phyloP scores from a whole-genome alignment of 1,139 yeast species.

The Saccharomyces hybrid region DNA sequence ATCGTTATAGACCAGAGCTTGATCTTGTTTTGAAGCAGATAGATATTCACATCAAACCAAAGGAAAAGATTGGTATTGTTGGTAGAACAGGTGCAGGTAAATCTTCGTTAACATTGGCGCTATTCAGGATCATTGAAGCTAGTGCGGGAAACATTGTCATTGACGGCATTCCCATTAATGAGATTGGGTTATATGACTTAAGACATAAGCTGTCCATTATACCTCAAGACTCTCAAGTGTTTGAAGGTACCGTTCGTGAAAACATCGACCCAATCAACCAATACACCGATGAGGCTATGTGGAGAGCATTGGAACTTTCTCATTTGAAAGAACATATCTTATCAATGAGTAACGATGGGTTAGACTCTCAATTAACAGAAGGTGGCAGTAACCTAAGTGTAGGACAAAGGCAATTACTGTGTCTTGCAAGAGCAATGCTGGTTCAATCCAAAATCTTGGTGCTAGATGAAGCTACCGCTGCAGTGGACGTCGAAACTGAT shows the following conservation, averaged over 20 bases:
- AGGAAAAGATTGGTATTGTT: conserved; percentile 89
- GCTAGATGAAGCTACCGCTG: conserved; percentile 95
- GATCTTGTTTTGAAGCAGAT: conserved; percentile 73
- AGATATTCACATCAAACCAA: conserved; percentile 56
- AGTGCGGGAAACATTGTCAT: conserved; percentile 62
- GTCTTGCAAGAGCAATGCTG: conserved; percentile 79
- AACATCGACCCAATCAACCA: conserved; percentile 78
- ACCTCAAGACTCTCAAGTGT: conserved; percentile 96
- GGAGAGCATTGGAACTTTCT: conserved; percentile 79
- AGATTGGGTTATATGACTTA: conserved; percentile 77
- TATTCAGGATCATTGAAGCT: conserved; percentile 86
- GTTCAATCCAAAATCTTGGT: conserved; percentile 73
- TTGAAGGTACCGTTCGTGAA: conserved; percentile 81
- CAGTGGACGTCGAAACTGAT: conserved; percentile 95
- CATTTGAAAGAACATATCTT: conserved; percentile 72
- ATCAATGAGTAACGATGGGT: conserved; percentile 49
- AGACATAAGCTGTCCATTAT: conserved; percentile 82
- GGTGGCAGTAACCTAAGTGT: conserved; percentile 85
- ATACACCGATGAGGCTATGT: conserved; percentile 66
- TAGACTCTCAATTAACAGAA: conserved; percentile 61
- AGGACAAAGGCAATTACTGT: conserved; percentile 88
- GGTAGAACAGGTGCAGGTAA: conserved; percentile 98
- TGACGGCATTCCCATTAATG: conserved; percentile 60
- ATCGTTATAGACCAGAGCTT: conserved; percentile 74
- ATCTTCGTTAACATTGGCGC: conserved; percentile 79